These are phyloP conservation scores for Rhynchospora pubera DNA, from an alignment of 176 grass and related monocot genomes.

Conservation along the genomic window DNA sequence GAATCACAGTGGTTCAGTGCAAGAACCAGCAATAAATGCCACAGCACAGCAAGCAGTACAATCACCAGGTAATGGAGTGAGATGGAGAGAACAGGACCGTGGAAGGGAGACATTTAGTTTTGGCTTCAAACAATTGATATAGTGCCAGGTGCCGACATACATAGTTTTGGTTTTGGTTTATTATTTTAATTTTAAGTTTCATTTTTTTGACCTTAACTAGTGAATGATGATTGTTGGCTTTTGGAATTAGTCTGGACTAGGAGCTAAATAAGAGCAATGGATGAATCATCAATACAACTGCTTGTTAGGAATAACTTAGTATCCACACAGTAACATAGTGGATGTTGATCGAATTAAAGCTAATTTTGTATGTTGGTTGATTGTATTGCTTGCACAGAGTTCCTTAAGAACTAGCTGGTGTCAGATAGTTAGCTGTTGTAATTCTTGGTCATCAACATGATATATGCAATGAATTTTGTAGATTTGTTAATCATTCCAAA, in stretches of 20 bases:
- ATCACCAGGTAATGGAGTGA: slow-evolving; percentile 11
- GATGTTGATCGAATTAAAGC: slow-evolving; percentile 13
- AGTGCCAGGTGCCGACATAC: slow-evolving; percentile 9
- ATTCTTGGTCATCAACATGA: background rate
- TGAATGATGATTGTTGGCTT: slow-evolving; percentile 8
- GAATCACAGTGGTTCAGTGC: slow-evolving; percentile 1
- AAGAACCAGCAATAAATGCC: slow-evolving; percentile 21
- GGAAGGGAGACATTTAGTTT: slow-evolving; percentile 16
- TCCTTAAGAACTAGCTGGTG: background rate
- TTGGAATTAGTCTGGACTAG: slow-evolving; percentile 8
- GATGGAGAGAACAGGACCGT: slow-evolving; percentile 20
- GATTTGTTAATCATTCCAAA: background rate
- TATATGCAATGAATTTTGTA: slow-evolving; percentile 14
- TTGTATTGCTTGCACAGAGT: slow-evolving; percentile 14
- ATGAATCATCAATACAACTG: slow-evolving; percentile 18
- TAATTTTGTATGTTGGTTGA: slow-evolving; percentile 10
- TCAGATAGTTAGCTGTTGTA: slow-evolving; percentile 13
- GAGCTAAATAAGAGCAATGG: slow-evolving; percentile 10
- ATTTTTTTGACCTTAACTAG: slow-evolving; percentile 14
- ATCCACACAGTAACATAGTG: slow-evolving; percentile 15
- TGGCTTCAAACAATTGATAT: slow-evolving; percentile 18
- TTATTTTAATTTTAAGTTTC: slow-evolving; percentile 16
- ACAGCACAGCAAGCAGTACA: slow-evolving; percentile 7
- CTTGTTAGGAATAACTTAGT: slow-evolving; percentile 13
- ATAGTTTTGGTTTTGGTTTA: slow-evolving; percentile 15